Percentiles rank a stretch among this genome's conserved stretches.
phyloP scores from a whole-genome alignment of 2,329 filamentous ascomycete genomes.

The Trichoderma lentiforme region DNA sequence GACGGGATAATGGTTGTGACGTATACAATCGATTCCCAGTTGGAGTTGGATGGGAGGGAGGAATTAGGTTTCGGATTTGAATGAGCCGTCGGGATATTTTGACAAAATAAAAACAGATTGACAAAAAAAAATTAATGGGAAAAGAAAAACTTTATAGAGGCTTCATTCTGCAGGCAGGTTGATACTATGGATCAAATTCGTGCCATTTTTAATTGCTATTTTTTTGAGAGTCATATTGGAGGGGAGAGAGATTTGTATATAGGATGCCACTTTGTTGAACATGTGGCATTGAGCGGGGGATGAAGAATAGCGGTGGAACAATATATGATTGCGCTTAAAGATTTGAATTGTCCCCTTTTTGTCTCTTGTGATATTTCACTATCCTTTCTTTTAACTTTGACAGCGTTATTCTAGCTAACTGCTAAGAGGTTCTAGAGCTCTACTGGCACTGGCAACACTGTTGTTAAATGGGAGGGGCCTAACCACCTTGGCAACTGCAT shows the following conservation, averaged over 20 bases:
- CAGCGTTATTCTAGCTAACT: not conserved
- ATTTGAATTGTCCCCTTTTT: not conserved
- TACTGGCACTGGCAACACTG: not conserved
- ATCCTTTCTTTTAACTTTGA: not conserved
- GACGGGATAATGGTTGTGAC: not conserved
- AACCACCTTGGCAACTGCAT: too few species aligned
- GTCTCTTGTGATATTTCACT: not conserved
- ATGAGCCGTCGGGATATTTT: not conserved
- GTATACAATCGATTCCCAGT: not conserved
- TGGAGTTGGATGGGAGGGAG: not conserved
- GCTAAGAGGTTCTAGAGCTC: not conserved
- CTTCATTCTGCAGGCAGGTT: conserved; percentile 3
- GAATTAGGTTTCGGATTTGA: not conserved
- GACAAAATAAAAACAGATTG: not conserved
- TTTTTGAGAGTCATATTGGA: not conserved
- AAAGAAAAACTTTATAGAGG: conserved; percentile 1
- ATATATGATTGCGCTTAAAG: not conserved
- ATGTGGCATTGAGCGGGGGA: not conserved
- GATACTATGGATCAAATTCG: conserved; percentile 7
- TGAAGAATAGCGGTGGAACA: not conserved
- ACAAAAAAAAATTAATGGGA: not conserved
- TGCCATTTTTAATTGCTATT: not conserved
- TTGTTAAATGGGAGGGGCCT: not conserved
- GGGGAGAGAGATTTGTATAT: not conserved
- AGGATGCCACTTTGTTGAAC: not conserved